phyloP scores from a whole-genome alignment of 2,329 filamentous ascomycete species.

The Akanthomyces uredinophilus region DNA sequence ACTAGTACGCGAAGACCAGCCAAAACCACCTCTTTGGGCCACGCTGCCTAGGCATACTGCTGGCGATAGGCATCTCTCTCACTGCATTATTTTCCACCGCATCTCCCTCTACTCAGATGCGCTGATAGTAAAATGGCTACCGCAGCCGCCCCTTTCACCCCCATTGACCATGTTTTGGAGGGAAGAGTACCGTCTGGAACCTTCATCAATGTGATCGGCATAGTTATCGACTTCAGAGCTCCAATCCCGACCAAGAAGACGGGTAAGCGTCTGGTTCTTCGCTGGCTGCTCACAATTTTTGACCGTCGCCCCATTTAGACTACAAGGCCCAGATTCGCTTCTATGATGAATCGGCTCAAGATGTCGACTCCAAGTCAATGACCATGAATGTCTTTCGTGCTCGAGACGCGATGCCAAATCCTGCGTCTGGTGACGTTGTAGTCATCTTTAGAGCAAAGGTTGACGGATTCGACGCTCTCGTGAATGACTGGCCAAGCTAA shows the following conservation, averaged over 20 bases:
- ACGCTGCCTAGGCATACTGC: not conserved
- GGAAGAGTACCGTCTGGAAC: slow-evolving; percentile 24
- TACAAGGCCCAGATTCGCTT: slow-evolving; percentile 57
- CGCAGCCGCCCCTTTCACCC: slow-evolving; percentile 5
- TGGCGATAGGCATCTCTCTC: not conserved
- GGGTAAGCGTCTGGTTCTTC: slow-evolving; percentile 37
- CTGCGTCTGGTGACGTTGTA: slow-evolving; percentile 36
- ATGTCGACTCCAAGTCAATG: slow-evolving; percentile 33
- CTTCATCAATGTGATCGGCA: slow-evolving; percentile 58
- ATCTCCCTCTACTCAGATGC: not conserved
- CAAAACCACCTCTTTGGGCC: not conserved
- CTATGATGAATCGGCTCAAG: slow-evolving; percentile 52
- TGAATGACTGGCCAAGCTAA: not conserved
- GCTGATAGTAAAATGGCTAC: not conserved
- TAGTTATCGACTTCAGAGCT: slow-evolving; percentile 61
- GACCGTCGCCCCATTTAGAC: slow-evolving; percentile 35
- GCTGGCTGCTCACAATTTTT: not conserved
- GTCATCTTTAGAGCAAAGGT: slow-evolving; percentile 52
- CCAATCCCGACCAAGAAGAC: slow-evolving; percentile 45
- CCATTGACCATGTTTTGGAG: slow-evolving; percentile 40
- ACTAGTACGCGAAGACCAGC: not conserved
- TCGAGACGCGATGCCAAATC: slow-evolving; percentile 42
- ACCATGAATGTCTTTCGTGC: slow-evolving; percentile 58
- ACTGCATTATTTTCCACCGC: not conserved
- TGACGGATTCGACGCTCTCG: not conserved